phyloP scores from a whole-genome alignment of 352 stramenopile genomes.

The Pythium volutum region DNA sequence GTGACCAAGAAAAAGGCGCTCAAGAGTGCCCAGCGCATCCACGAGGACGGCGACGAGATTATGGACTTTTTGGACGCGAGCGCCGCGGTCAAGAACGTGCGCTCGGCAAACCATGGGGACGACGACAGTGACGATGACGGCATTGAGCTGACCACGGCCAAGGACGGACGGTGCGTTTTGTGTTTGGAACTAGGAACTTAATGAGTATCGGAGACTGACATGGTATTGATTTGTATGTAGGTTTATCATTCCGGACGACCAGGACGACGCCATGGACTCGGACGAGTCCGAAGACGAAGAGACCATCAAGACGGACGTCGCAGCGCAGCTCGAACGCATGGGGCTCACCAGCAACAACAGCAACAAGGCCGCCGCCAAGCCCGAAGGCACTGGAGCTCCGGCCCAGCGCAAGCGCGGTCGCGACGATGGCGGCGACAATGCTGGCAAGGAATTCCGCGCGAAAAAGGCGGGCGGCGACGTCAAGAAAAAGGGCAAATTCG shows the following conservation, averaged over 20 bases:
- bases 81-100: constrained; percentile 89
- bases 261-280: constrained; percentile 51
- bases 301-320: constrained; percentile 80
- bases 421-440: constrained; percentile 42
- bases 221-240: constrained; percentile 25
- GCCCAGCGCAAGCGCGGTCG: constrained; percentile 54
- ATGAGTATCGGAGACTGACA: constrained; percentile 7
- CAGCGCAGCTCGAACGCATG: constrained; percentile 79
- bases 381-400: constrained; percentile 13
- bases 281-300: constrained; percentile 73
- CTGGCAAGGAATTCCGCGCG: constrained; percentile 90
- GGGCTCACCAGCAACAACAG: constrained; percentile 50
- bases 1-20: constrained; percentile 63
- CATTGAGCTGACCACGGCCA: constrained; percentile 87
- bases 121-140: constrained; percentile 64
- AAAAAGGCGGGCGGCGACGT: constrained; percentile 97
- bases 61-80: constrained; percentile 92
- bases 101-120: constrained; percentile 45
- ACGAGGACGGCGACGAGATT: constrained; percentile 86
- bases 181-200: constrained; percentile 10
- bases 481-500: constrained; percentile 96
- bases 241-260: constrained; percentile 75
- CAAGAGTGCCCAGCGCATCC: constrained; percentile 38
- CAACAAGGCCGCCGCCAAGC: not conserved
- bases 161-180: constrained; percentile 87